These are phyloP conservation scores for Yarrowia keelungensis DNA, from an alignment of 805 yeast species.

Conservation along the genomic window DNA sequence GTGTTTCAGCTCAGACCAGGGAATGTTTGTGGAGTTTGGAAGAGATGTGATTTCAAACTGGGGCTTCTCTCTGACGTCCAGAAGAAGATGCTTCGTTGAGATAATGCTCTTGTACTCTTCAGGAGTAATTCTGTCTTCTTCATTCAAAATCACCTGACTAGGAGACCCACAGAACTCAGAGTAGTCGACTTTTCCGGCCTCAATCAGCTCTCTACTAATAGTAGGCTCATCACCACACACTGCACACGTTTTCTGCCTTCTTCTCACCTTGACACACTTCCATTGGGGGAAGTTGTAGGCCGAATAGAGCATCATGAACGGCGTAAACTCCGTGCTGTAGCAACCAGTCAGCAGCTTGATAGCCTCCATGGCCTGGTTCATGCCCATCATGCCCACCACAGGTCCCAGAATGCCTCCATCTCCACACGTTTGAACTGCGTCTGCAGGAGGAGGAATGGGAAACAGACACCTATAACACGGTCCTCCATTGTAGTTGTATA, in stretches of 20 bases:
- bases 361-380: constrained; percentile 86
- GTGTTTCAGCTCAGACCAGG: constrained; percentile 59
- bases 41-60: constrained; percentile 75
- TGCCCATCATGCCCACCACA: constrained; percentile 91
- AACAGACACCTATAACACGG: constrained; percentile 96
- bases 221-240: constrained; percentile 66
- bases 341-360: constrained; percentile 71
- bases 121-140: constrained; percentile 58
- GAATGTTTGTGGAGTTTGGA: constrained; percentile 66
- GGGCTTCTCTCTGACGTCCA: constrained; percentile 83
- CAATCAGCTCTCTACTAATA: constrained; percentile 58
- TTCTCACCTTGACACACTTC: constrained; percentile 81
- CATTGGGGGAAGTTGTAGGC: constrained; percentile 59
- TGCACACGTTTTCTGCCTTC: constrained; percentile 63
- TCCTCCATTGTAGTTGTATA: constrained; percentile 73
- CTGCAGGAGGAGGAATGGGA: constrained; percentile 89
- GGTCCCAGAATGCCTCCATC: constrained; percentile 97
- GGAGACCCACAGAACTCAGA: constrained; percentile 74
- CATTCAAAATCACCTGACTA: constrained; percentile 56
- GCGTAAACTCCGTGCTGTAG: constrained; percentile 62
- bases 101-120: constrained; percentile 49
- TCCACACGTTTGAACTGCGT: constrained; percentile 79
- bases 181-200: constrained; percentile 63
- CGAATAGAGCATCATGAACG: constrained; percentile 68
- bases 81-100: constrained; percentile 48